Conservation (phyloP, 805 yeast species). For the Ogataea nakhonphanomensis region DNA sequence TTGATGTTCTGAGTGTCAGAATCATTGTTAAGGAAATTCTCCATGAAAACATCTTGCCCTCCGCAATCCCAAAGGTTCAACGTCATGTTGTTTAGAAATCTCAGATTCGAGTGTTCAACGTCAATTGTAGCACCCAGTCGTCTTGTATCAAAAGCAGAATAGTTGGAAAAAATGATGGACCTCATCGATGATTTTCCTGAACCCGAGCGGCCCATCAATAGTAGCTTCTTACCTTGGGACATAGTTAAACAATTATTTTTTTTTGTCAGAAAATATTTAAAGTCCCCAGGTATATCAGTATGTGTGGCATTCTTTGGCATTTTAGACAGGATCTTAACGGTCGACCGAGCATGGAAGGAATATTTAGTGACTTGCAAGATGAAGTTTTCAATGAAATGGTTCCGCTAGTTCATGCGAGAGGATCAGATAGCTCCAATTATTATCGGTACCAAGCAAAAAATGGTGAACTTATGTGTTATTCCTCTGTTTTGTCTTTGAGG, state of each 20-base stretch:
- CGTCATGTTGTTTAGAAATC: conserved; percentile 94
- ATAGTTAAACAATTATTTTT: conserved; percentile 6
- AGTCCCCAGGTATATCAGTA: conserved; percentile 15
- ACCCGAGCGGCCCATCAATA: conserved; percentile 88
- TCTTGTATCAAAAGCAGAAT: conserved; percentile 94
- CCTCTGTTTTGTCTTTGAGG: conserved; percentile 79
- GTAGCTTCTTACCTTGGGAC: conserved; percentile 52
- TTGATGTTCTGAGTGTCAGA: conserved; percentile 32
- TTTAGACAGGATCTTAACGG: conserved; percentile 6
- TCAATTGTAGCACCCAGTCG: conserved; percentile 96
- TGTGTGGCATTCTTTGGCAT: conserved; percentile 58
- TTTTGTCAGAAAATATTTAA: not conserved
- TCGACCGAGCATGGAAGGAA: not conserved
- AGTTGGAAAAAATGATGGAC: conserved; percentile 90
- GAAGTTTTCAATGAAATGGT: conserved; percentile 34
- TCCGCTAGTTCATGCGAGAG: conserved; percentile 52
- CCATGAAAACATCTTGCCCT: conserved; percentile 96
- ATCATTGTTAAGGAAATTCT: conserved; percentile 62
- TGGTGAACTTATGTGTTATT: conserved; percentile 39
- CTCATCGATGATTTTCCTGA: conserved; percentile 98
- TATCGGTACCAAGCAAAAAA: conserved; percentile 12
- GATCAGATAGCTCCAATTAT: conserved; percentile 54
- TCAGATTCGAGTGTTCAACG: conserved; percentile 93
- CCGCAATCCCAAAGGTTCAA: conserved; percentile 98
- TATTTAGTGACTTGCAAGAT: not conserved